Evolutionary conservation across 2,329 filamentous ascomycete species (phyloP), one percentile per base, ranked within the genome.

Genomic region (Colletotrichum nymphaeae): DNA sequence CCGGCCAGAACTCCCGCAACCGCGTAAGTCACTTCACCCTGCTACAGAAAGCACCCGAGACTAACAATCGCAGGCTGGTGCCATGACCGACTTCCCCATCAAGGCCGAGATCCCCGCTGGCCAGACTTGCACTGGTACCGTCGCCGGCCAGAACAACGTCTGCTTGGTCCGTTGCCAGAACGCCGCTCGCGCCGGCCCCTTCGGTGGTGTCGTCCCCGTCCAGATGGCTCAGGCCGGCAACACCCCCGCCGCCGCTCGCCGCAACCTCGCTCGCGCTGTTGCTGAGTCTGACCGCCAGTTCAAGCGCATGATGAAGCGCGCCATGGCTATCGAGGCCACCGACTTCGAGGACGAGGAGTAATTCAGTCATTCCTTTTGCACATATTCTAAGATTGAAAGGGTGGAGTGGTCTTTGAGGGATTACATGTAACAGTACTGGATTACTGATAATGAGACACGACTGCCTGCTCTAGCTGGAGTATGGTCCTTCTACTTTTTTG

Each of bases 161-260:
- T 91, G 89, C 82, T 86, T 91, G 78, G 88, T 91, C 58, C 85
- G 88, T 32, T 90, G 88, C 80, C 80, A 88, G 81, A 91, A 91
- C 80, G 83, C 82, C 1, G 88, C 88, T 79, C 83, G 82, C 2
- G 88, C 88, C 59, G 89, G 89, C 14, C 89, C 89, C 26, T 91
- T 91, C 76, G 89, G 89, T 69, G 83, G 83, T 49, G 79, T 84
- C 55, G 77, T 84, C 9, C 81, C 82, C 11, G 67, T 75, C 8
- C 74, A 75, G 67, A 71, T 75, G 55, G 24, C 24, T 24, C 62
- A 68, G 56, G 42, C 72, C 4, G 71, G 67, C 49, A 68, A 67
- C 67, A 75, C 67, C 8, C 60, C 72, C 3, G 72, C 74, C 22
- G 67, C 63, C 26, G 74, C 74, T 7, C 74, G 74, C 60, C 72